A percentile compares a stretch with the other conserved stretches of the same genome.
These are phyloP conservation scores for Volvox reticuliferus DNA, from an alignment of 139 green algal species.

Conservation along the genomic window DNA sequence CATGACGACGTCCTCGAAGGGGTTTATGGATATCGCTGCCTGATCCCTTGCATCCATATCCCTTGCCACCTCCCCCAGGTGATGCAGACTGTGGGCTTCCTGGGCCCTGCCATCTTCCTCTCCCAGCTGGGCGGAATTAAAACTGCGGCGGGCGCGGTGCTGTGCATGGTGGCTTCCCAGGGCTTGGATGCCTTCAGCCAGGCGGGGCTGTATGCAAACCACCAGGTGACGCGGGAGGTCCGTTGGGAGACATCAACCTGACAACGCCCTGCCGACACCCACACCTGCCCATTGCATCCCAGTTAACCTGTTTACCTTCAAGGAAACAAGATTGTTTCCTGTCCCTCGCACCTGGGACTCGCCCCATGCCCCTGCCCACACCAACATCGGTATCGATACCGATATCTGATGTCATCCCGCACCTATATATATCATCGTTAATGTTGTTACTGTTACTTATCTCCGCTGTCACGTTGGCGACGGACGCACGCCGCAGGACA, in stretches of 20 bases:
- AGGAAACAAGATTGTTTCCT: too few species aligned
- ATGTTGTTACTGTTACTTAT: too few species aligned
- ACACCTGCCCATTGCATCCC: too few species aligned
- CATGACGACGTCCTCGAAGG: too few species aligned
- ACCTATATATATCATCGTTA: not conserved
- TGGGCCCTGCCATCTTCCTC: slow-evolving; percentile 96
- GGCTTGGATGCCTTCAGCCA: slow-evolving; percentile 96
- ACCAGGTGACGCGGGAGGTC: slow-evolving; percentile 66
- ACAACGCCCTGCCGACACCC: too few species aligned
- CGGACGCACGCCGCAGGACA: slow-evolving; percentile 72
- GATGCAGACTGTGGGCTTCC: slow-evolving; percentile 96
- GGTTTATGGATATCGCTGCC: too few species aligned
- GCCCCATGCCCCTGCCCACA: too few species aligned
- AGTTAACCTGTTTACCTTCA: too few species aligned
- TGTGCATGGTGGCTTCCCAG: slow-evolving; percentile 94
- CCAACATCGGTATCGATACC: not conserved
- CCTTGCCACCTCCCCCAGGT: slow-evolving; percentile 28
- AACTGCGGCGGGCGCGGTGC: slow-evolving; percentile 78
- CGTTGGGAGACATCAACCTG: too few species aligned
- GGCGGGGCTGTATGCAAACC: slow-evolving; percentile 97
- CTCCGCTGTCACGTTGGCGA: not conserved
- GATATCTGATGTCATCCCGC: not conserved
- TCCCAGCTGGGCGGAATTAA: slow-evolving; percentile 82
- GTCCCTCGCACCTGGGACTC: too few species aligned
- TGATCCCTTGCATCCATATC: too few species aligned